Evolutionary conservation across 2,329 filamentous ascomycete genomes (phyloP).

Genomic region (Ilyonectria mors-panacis): DNA sequence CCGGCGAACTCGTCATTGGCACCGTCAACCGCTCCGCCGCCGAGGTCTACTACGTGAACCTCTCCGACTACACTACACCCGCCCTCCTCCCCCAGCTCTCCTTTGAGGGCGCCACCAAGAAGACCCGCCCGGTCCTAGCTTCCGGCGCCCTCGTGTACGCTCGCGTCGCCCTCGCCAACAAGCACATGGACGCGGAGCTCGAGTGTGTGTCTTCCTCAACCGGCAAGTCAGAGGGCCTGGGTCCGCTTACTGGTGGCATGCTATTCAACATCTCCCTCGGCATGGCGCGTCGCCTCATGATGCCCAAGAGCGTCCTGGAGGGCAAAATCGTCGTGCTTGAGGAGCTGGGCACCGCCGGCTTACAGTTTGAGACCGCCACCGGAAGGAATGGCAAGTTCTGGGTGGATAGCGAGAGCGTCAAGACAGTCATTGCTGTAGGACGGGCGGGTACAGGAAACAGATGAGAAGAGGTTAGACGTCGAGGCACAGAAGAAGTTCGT

Average conservation of each 20-base stretch:
- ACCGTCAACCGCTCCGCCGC: constrained; percentile 82
- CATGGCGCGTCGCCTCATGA: constrained; percentile 85
- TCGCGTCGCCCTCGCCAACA: constrained; percentile 82
- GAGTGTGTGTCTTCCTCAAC: constrained; percentile 90
- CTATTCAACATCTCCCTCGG: constrained; percentile 84
- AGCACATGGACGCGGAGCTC: constrained; percentile 89
- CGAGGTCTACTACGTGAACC: constrained; percentile 85
- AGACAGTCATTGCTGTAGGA: constrained; percentile 83
- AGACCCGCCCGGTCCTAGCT: constrained; percentile 85
- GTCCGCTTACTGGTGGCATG: constrained; percentile 88
- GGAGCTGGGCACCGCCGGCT: constrained; percentile 80
- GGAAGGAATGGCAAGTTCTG: constrained; percentile 94
- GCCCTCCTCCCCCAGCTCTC: constrained; percentile 87
- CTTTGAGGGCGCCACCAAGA: constrained; percentile 95
- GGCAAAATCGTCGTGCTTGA: constrained; percentile 83
- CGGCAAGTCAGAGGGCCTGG: constrained; percentile 90
- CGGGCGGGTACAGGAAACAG: constrained; percentile 82
- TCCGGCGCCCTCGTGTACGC: constrained; percentile 89
- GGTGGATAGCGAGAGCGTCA: constrained; percentile 85
- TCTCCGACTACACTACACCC: constrained; percentile 75
- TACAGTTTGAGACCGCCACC: constrained; percentile 94
- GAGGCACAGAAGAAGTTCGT: constrained; percentile 81
- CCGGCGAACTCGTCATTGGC: constrained; percentile 91
- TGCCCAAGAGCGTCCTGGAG: constrained; percentile 71
- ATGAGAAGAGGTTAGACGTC: constrained; percentile 74